These are phyloP conservation scores for Peterozyma xylosa DNA, from an alignment of 805 yeast genomes.

Conservation along the genomic window DNA sequence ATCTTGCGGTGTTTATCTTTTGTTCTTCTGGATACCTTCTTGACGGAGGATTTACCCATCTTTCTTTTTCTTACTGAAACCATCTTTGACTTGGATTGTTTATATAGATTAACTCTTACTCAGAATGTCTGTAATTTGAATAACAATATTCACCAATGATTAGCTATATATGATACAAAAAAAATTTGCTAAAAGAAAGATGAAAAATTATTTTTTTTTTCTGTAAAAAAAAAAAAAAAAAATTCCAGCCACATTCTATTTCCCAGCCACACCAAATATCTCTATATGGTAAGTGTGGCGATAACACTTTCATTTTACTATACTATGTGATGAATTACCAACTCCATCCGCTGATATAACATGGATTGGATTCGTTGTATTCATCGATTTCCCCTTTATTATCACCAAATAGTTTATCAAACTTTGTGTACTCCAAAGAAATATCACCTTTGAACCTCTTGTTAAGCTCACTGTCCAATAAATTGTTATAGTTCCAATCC, in stretches of 20 bases:
- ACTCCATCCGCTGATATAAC: constrained; percentile 4
- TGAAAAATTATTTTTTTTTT: no score
- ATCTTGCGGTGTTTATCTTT: constrained; percentile 67
- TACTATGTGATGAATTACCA: constrained; percentile 1
- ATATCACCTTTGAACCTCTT: constrained; percentile 67
- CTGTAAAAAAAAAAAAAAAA: no score
- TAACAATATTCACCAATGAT: no score
- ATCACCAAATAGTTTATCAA: constrained; percentile 30
- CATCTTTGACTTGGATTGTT: constrained; percentile 13
- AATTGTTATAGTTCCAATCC: constrained; percentile 76
- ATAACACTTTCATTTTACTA: no score
- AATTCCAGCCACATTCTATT: no score
- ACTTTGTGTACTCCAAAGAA: constrained; percentile 67
- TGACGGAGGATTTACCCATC: constrained; percentile 65
- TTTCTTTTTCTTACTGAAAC: constrained; percentile 73
- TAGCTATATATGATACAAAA: no score
- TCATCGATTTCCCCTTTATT: constrained; percentile 1
- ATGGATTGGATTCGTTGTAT: no score
- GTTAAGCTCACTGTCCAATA: constrained; percentile 54
- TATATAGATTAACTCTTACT: no score
- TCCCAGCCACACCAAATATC: no score
- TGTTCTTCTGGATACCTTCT: constrained; percentile 59
- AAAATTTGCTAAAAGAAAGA: no score
- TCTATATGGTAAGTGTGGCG: no score
- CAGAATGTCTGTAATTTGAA: no score